These are phyloP conservation scores for Colletotrichum somersetense DNA, from an alignment of 2,329 filamentous ascomycete genomes.

Conservation along the genomic window DNA sequence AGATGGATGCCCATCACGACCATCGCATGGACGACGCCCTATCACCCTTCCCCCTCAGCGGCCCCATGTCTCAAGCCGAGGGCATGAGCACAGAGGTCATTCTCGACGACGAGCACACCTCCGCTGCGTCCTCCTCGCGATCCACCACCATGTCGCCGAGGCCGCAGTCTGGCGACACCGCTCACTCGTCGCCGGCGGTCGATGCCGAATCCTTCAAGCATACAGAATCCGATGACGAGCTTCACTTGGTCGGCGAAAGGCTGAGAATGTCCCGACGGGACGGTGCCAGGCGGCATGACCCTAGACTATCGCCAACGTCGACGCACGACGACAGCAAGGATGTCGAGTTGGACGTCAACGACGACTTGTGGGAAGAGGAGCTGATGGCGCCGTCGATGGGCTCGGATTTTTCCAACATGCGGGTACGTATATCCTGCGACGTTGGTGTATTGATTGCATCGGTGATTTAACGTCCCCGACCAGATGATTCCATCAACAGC, in stretches of 20 bases:
- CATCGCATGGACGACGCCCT: slow-evolving; percentile 45
- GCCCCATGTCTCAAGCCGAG: slow-evolving; percentile 30
- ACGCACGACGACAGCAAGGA: slow-evolving; percentile 41
- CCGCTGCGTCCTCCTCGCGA: slow-evolving; percentile 52
- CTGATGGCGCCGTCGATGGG: slow-evolving; percentile 54
- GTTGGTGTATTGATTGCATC: slow-evolving; percentile 12
- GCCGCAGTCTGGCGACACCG: slow-evolving; percentile 52
- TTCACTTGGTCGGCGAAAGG: slow-evolving; percentile 18
- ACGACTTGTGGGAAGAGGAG: slow-evolving; percentile 46
- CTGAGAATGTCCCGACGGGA: slow-evolving; percentile 14
- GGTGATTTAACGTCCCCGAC: slow-evolving; percentile 24
- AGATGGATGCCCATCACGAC: slow-evolving; percentile 48
- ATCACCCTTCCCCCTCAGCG: slow-evolving; percentile 45
- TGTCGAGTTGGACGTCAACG: slow-evolving; percentile 45
- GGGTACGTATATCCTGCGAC: slow-evolving; percentile 48
- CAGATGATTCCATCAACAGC: slow-evolving; percentile 83
- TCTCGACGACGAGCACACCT: slow-evolving; percentile 43
- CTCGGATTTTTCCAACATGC: slow-evolving; percentile 52
- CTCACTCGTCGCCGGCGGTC: slow-evolving; percentile 51
- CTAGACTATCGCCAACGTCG: slow-evolving; percentile 17
- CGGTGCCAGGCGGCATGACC: slow-evolving; percentile 19
- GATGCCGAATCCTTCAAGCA: slow-evolving; percentile 54
- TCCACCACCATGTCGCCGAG: slow-evolving; percentile 60
- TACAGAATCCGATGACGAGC: slow-evolving; percentile 55
- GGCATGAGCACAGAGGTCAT: slow-evolving; percentile 42